These are phyloP conservation scores for Priceomyces haplophilus DNA, from an alignment of 805 yeast species.

Conservation along the genomic window DNA sequence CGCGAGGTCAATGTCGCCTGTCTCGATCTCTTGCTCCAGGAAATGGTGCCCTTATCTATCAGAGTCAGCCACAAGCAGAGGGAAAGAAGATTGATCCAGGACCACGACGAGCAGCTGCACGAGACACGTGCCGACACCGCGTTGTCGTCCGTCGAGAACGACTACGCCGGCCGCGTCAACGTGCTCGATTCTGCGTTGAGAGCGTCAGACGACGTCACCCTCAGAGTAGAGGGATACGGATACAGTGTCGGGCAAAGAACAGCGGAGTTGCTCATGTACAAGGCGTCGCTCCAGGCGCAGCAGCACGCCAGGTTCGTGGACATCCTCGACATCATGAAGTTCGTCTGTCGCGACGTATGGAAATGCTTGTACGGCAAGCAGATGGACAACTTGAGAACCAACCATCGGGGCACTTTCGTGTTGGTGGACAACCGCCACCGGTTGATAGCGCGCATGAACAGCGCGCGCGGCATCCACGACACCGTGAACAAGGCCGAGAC, in stretches of 20 bases:
- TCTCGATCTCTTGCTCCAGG: conserved; percentile 67
- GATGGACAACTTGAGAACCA: conserved; percentile 88
- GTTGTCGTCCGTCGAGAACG: conserved; percentile 28
- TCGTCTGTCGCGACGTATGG: conserved; percentile 92
- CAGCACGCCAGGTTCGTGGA: conserved; percentile 49
- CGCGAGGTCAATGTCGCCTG: conserved; percentile 52
- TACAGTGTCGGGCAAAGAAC: conserved; percentile 61
- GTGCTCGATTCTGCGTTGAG: conserved; percentile 34
- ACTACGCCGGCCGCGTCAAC: conserved; percentile 42
- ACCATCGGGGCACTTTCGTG: conserved; percentile 83
- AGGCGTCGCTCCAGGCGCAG: conserved; percentile 15
- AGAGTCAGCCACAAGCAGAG: conserved; percentile 53
- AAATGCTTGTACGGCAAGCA: conserved; percentile 73
- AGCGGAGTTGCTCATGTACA: conserved; percentile 47
- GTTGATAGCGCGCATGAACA: conserved; percentile 50
- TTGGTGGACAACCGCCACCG: conserved; percentile 66
- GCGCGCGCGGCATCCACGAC: conserved; percentile 41
- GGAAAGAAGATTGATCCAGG: conserved; percentile 15
- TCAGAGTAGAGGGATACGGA: conserved; percentile 69
- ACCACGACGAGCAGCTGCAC: conserved; percentile 1
- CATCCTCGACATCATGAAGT: conserved; percentile 81
- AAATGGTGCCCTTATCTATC: conserved; percentile 70
- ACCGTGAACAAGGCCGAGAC: conserved; percentile 43
- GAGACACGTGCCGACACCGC: conserved; percentile 15
- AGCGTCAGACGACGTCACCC: conserved; percentile 48